A percentile compares a stretch with the other conserved stretches of the same genome.
phyloP scores from a whole-genome alignment of 2,329 filamentous ascomycete species.

The Raffaelea arxii region DNA sequence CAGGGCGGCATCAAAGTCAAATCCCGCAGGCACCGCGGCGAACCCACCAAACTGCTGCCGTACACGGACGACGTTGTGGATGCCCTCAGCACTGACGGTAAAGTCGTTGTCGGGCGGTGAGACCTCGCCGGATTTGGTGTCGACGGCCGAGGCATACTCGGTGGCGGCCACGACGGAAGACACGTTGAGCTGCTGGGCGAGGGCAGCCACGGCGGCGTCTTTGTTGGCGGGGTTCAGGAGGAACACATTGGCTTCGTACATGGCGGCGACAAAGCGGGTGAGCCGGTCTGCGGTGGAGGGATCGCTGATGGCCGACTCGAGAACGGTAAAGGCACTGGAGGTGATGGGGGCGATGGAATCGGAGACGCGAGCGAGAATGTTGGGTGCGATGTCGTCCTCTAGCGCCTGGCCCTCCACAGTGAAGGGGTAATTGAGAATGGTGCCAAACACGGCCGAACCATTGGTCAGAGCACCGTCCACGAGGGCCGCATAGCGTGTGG shows the following conservation, averaged over 20 bases:
- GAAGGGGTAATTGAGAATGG: conserved; percentile 21
- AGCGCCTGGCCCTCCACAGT: conserved; percentile 10
- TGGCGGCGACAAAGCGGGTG: conserved; percentile 16
- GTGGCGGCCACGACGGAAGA: conserved; percentile 12
- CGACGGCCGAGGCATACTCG: conserved; percentile 17
- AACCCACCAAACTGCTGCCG: conserved; percentile 17
- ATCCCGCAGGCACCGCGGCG: conserved; percentile 12
- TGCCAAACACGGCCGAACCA: conserved; percentile 19
- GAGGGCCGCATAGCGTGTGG: conserved; percentile 17
- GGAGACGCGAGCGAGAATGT: conserved; percentile 15
- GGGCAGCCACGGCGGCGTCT: conserved; percentile 14
- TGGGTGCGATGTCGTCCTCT: conserved; percentile 10
- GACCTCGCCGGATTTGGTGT: conserved; percentile 17
- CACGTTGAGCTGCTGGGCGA: conserved; percentile 16
- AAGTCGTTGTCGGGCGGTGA: conserved; percentile 13
- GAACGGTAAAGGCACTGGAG: conserved; percentile 16
- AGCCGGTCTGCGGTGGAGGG: conserved; percentile 8
- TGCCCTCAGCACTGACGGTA: conserved; percentile 16
- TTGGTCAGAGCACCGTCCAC: conserved; percentile 16
- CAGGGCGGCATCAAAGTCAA: neutral
- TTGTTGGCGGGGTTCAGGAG: conserved; percentile 13
- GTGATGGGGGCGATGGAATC: conserved; percentile 16
- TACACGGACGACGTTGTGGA: conserved; percentile 17
- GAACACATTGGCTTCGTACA: conserved; percentile 17
- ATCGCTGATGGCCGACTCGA: conserved; percentile 9